Evolutionary conservation across 352 stramenopile genomes (phyloP), one percentile per base, ranked within the genome.

Genomic region (Phytophthora palmivora): DNA sequence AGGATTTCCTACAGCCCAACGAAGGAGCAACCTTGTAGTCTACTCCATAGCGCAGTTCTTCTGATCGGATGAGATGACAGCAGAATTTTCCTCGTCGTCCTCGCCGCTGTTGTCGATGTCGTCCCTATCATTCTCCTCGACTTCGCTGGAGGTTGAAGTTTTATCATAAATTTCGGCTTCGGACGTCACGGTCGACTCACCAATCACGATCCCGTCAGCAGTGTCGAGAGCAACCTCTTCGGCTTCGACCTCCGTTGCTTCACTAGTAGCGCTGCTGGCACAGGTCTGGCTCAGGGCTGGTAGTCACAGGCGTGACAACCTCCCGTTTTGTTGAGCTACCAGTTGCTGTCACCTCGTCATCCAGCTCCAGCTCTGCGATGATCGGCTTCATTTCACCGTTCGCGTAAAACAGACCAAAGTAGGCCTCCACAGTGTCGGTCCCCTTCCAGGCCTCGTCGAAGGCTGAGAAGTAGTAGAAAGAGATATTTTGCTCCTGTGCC

Each of bases 401-500:
- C 41, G 77, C 67, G 11, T 71, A 52, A 60, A 82, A 78, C 7
- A 91, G 47, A 21, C 82, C 82, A 42, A 89, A 91, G 74, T 87
- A 61, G 21, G 50, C 65, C 44, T 91, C 82, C 42, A 91, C 72
- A 19, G 63, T 57, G 47, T 84, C 71, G 24, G 39, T 37, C 18
- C 75, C 62, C 39, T 73, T 74, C 69, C 74, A 89, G 18, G 62
- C 32, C 14, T 74, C 76, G 57, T 90, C 80, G 45, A 88, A 89
- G 11, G 69, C 74, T 15, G 72, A 59, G 46, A 87, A 92, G 68
- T 76, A 92, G 70, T 84, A 92, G 71, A 88, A 88, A 22, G 75
- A 51, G 30, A 87, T 63, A 30, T 75, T 51, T 38, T 77, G 70
- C n/a, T 64, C 58, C 28, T 52, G 48, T 1, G 74, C 78, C 59